Percentiles rank a stretch among this genome's conserved stretches.
These are phyloP conservation scores for Ceratocystis huliohia DNA, from an alignment of 2,329 filamentous ascomycete species.

Conservation along the genomic window DNA sequence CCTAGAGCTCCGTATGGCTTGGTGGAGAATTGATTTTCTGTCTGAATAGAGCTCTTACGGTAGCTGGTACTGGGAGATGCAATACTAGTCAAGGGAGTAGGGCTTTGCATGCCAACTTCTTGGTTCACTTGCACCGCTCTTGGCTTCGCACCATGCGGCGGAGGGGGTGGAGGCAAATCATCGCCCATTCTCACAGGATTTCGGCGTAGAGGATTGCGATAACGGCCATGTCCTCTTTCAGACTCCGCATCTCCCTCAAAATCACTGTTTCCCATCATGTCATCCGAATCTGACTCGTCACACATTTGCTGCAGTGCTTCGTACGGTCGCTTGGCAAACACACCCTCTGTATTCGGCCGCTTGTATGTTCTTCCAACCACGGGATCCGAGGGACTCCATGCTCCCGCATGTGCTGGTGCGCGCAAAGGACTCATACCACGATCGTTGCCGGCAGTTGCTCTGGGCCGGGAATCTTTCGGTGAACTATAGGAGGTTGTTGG, in stretches of 20 bases:
- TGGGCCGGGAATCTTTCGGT: background rate
- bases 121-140: background rate
- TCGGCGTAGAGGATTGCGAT: slow-evolving; percentile 42
- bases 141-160: background rate
- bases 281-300: slow-evolving; percentile 33
- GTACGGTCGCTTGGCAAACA: slow-evolving; percentile 32
- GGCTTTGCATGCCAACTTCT: background rate
- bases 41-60: slow-evolving; percentile 38
- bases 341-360: slow-evolving; percentile 32
- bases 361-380: slow-evolving; percentile 43
- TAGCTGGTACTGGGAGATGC: slow-evolving; percentile 20
- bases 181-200: slow-evolving; percentile 32
- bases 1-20: slow-evolving; percentile 49
- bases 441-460: slow-evolving; percentile 6
- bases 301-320: slow-evolving; percentile 36
- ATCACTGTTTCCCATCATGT: slow-evolving; percentile 25
- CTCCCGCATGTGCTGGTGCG: slow-evolving; percentile 39
- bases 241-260: slow-evolving; percentile 28
- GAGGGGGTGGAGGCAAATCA: slow-evolving; percentile 5
- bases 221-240: slow-evolving; percentile 22
- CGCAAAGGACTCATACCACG: slow-evolving; percentile 25
- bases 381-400: slow-evolving; percentile 43
- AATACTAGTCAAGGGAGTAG: slow-evolving; percentile 8
- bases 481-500: slow-evolving; percentile 3
- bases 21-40: slow-evolving; percentile 38